Evolutionary conservation across 1,284 basidiomycete genomes (phyloP), one percentile per base, ranked within the genome.

Genomic region (Ceratobasidium sp.): DNA sequence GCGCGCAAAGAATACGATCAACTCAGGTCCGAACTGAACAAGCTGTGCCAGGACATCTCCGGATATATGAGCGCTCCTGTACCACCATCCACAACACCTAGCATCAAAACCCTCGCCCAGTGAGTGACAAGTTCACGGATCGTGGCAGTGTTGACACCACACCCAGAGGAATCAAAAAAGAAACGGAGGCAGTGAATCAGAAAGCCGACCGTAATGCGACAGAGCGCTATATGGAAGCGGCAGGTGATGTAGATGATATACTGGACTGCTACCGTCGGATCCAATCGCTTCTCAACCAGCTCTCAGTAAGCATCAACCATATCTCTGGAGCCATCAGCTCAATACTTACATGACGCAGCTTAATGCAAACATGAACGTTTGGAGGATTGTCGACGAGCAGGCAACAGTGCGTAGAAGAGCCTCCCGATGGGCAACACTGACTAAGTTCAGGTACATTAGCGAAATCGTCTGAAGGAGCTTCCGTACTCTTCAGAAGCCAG

Each of bases 341-440:
- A 48, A 48, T 20, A 26, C 26, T 40, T 48, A 23, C 7, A n/a
- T 48, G n/a, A 23, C 64, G 42, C 20, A 62, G 61, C 61, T 62
- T 12, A 66, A 23, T n/a, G 64, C n/a, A 17, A 48, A 66, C 64
- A 17, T 66, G n/a, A 7, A 6, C 5, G n/a, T 48, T 12, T 66
- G 64, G 64, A 66, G n/a, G 38, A 20, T 66, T 66, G 64, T 66
- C 23, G 42, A 66, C 64, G n/a, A 66, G n/a, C 40, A 28, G 13
- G 64, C 42, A 66, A 46, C 64, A 23, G 64, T 66, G 44, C 10
- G 64, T 46, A 33, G 28, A 28, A 20, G 33, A 33, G 61, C 20
- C 6, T 13, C 17, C 46, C 17, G 12, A n/a, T 46, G 38, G 5
- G 44, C 28, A 15, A 66, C 64, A 48, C 46, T 48, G 46, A 48